Evolutionary conservation across 192 early-diverging fungal genomes (phyloP).

Genomic region (Coemansia sp.): DNA sequence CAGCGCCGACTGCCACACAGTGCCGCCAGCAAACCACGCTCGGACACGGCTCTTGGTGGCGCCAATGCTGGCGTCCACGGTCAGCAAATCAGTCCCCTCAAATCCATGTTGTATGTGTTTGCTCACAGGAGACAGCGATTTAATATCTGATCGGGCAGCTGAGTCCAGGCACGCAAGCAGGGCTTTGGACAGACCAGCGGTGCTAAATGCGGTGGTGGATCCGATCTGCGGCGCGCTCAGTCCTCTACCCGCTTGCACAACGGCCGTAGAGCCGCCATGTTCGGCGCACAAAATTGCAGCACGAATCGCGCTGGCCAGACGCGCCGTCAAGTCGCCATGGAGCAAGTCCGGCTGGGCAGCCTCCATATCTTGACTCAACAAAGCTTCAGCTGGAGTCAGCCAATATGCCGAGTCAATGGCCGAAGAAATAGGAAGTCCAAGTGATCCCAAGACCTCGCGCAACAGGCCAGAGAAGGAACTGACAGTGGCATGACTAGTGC

Average conservation of each 20-base stretch:
- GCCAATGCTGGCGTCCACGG: conserved; percentile 29
- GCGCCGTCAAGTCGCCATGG: neutral
- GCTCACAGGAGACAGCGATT: conserved; percentile 15
- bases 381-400: neutral
- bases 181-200: neutral
- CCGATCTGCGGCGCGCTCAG: neutral
- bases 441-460: conserved; percentile 9
- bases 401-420: neutral
- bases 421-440: neutral
- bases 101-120: conserved; percentile 24
- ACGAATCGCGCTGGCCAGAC: conserved; percentile 8
- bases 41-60: conserved; percentile 19
- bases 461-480: conserved; percentile 12
- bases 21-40: conserved; percentile 30
- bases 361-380: neutral
- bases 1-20: conserved; percentile 29
- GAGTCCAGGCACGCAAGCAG: neutral
- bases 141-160: neutral
- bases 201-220: neutral
- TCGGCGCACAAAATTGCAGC: conserved; percentile 17
- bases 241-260: neutral
- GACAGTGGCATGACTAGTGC: neutral
- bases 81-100: conserved; percentile 17
- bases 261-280: neutral
- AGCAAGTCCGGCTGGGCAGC: neutral